A percentile compares a stretch with the other conserved stretches of the same genome.
These are phyloP conservation scores for Solidago caesia DNA, from an alignment of 129 eudicot genomes.

Conservation along the genomic window DNA sequence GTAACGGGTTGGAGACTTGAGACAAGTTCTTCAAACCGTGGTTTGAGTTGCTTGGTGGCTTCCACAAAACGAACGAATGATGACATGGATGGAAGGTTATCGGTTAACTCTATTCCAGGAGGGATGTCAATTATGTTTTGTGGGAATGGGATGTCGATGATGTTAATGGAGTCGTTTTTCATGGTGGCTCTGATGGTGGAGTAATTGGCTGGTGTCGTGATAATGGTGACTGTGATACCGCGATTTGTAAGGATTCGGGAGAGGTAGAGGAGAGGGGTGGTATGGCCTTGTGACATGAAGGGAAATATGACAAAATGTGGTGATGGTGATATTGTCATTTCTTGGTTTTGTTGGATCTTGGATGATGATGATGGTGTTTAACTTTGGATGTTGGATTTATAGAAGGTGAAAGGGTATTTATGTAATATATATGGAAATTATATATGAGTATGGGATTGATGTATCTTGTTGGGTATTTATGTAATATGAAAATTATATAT, in stretches of 20 bases:
- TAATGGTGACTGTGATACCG: constrained; percentile 47
- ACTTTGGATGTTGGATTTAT: constrained; percentile 1
- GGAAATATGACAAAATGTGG: constrained; percentile 63
- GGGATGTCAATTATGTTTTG: constrained; percentile 30
- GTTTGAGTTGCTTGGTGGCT: constrained; percentile 42
- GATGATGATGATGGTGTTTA: background rate
- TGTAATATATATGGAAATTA: no score
- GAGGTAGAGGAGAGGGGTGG: constrained; percentile 67
- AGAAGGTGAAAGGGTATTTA: background rate
- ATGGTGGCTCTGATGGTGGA: constrained; percentile 36
- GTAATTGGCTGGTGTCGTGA: constrained; percentile 59
- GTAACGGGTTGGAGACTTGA: constrained; percentile 34
- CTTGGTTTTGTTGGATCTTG: background rate
- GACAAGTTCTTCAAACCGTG: constrained; percentile 43
- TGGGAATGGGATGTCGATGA: constrained; percentile 50
- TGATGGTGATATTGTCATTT: constrained; percentile 28
- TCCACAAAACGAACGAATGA: constrained; percentile 34
- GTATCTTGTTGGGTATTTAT: no score
- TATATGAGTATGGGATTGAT: no score
- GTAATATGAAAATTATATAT: no score
- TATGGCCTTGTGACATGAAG: constrained; percentile 78
- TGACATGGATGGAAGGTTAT: constrained; percentile 36
- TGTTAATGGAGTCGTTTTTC: constrained; percentile 23
- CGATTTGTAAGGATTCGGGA: constrained; percentile 57
- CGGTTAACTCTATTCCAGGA: constrained; percentile 43